Evolutionary conservation across 306 rosid genomes (phyloP).

Genomic region (Prunus campanulata): DNA sequence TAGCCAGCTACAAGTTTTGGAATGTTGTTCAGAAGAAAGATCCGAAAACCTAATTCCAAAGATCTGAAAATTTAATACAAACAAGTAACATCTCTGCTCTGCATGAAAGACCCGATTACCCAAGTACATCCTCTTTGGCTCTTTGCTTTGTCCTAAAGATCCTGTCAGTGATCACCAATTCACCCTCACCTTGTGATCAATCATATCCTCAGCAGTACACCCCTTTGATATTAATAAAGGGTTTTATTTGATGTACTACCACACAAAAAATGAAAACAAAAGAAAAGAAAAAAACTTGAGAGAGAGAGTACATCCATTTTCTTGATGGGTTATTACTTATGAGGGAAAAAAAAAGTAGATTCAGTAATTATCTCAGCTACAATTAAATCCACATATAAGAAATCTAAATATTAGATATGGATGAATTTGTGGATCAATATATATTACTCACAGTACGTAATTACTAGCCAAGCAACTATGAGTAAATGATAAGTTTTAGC

Average conservation of each 20-base stretch:
- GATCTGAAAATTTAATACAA: conserved; percentile 20
- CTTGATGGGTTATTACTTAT: neutral
- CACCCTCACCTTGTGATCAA: neutral
- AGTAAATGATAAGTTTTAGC: no score
- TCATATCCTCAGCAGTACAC: no score
- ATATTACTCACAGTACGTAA: no score
- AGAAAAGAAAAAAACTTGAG: no score
- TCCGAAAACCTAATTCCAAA: conserved; percentile 35
- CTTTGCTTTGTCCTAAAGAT: neutral
- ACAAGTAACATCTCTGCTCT: neutral
- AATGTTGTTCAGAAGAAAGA: conserved; percentile 43
- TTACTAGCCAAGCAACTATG: no score
- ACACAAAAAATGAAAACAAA: no score
- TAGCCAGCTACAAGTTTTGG: conserved; percentile 54
- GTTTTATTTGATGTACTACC: neutral
- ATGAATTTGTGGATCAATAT: no score
- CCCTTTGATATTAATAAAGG: neutral
- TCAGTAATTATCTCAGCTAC: no score
- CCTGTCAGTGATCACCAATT: neutral
- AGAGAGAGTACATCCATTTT: neutral
- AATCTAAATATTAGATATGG: no score
- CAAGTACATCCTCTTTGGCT: neutral
- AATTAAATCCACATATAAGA: no score
- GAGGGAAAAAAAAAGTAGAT: no score
- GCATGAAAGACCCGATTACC: neutral